phyloP scores from a whole-genome alignment of 306 rosid species.

The Mimosa bimucronata region DNA sequence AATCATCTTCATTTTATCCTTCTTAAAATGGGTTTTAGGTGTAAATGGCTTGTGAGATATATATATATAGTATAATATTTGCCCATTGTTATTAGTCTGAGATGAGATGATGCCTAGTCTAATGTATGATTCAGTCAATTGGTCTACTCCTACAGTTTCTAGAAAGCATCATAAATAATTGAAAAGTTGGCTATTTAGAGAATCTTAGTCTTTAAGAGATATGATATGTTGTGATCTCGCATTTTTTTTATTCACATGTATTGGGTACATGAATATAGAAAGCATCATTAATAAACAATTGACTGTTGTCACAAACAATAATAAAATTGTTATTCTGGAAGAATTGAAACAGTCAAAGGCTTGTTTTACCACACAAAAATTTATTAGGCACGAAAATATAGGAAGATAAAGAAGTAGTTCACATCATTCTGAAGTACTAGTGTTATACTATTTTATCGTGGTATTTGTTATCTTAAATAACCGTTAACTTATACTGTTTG shows the following conservation, averaged over 20 bases:
- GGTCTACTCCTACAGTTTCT: slow-evolving; percentile 41
- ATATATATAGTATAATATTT: background rate
- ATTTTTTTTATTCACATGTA: background rate
- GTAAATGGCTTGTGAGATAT: slow-evolving; percentile 43
- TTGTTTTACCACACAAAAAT: background rate
- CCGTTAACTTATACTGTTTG: background rate
- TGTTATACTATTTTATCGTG: background rate
- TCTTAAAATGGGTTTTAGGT: slow-evolving; percentile 50
- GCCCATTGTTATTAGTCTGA: slow-evolving; percentile 10
- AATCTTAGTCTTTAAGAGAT: background rate
- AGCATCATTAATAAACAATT: background rate
- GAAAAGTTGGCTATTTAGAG: background rate
- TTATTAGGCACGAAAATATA: background rate
- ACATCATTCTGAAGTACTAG: background rate
- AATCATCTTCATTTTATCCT: slow-evolving; percentile 44
- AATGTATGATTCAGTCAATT: slow-evolving; percentile 51
- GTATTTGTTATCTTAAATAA: background rate
- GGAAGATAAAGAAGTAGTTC: background rate
- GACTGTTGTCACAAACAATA: background rate
- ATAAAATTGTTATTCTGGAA: background rate
- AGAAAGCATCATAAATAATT: slow-evolving; percentile 17
- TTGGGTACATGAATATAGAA: background rate
- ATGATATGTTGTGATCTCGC: background rate
- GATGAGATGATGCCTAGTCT: slow-evolving; percentile 48
- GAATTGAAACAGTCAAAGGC: background rate